phyloP scores from a whole-genome alignment of 768 basidiomycete species.

The Rhodotorula sphaerocarpa region DNA sequence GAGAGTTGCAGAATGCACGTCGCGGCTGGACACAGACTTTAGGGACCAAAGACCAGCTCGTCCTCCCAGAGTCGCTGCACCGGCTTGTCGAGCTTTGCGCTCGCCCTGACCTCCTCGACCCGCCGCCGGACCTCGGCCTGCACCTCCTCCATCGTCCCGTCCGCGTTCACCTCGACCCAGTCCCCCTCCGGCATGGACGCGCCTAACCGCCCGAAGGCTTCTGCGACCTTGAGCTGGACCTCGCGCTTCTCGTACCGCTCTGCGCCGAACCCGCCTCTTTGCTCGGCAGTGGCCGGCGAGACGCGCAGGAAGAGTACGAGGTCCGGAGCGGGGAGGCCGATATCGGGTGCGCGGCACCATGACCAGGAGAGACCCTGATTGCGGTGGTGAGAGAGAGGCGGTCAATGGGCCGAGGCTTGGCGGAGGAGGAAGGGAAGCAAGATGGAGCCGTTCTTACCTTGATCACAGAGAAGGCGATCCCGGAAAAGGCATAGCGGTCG shows the following conservation, averaged over 20 bases:
- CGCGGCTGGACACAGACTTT: no score
- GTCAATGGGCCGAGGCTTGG: neutral
- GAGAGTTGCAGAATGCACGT: no score
- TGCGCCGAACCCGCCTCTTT: constrained; percentile 46
- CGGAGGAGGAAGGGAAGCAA: neutral
- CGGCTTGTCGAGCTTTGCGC: neutral
- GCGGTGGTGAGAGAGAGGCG: neutral
- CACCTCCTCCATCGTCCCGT: constrained; percentile 13
- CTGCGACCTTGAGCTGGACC: constrained; percentile 13
- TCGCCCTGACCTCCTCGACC: constrained; percentile 3
- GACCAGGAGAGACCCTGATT: constrained; percentile 60
- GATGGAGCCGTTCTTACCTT: constrained; percentile 44
- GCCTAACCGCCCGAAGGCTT: constrained; percentile 14
- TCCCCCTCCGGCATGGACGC: constrained; percentile 2
- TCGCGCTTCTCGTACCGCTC: constrained; percentile 55
- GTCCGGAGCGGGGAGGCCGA: constrained; percentile 82
- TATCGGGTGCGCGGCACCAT: constrained; percentile 81
- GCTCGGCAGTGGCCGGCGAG: constrained; percentile 57
- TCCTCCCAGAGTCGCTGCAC: constrained; percentile 21
- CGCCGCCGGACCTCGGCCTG: neutral
- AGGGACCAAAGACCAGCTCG: no score
- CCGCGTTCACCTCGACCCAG: constrained; percentile 28
- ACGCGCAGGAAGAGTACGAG: constrained; percentile 79
- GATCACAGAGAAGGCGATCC: constrained; percentile 66
- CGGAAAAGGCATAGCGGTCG: constrained; percentile 94